Conservation (phyloP, 108 stramenopile species). For the Fistulifera pelliculosa region DNA sequence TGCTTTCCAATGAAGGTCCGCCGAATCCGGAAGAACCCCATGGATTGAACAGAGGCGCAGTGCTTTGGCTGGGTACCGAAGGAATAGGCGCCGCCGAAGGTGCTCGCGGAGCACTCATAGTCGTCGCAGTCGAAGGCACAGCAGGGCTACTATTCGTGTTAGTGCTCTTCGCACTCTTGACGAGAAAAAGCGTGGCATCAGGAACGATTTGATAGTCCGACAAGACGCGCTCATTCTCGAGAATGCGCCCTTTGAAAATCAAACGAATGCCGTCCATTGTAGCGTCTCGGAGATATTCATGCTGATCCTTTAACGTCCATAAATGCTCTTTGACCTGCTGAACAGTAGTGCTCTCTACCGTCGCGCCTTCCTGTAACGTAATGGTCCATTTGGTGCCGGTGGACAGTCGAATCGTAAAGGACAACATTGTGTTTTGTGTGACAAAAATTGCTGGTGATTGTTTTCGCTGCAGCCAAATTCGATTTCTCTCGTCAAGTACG, state of each 20-base stretch:
- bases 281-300: no score
- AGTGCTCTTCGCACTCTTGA: constrained; percentile 25
- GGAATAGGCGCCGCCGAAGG: constrained; percentile 2
- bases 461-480: no score
- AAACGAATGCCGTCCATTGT: constrained; percentile 12
- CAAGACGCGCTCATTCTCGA: constrained; percentile 60
- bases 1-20: constrained; percentile 1
- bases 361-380: no score
- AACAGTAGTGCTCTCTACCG: no score
- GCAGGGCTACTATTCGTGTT: constrained; percentile 18
- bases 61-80: constrained; percentile 1
- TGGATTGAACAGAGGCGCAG: constrained; percentile 5
- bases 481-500: no score
- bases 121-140: constrained; percentile 15
- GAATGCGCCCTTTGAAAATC: constrained; percentile 89
- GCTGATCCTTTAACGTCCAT: no score
- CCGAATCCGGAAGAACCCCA: constrained; percentile 1
- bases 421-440: no score
- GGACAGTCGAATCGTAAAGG: no score
- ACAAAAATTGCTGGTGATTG: no score
- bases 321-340: no score
- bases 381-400: no score
- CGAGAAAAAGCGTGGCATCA: constrained; percentile 47
- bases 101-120: constrained; percentile 7
- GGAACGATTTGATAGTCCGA: constrained; percentile 53